A percentile compares a stretch with the other conserved stretches of the same genome.
Evolutionary conservation across 805 yeast genomes (phyloP).

Genomic region (Clavispora phyllophila): DNA sequence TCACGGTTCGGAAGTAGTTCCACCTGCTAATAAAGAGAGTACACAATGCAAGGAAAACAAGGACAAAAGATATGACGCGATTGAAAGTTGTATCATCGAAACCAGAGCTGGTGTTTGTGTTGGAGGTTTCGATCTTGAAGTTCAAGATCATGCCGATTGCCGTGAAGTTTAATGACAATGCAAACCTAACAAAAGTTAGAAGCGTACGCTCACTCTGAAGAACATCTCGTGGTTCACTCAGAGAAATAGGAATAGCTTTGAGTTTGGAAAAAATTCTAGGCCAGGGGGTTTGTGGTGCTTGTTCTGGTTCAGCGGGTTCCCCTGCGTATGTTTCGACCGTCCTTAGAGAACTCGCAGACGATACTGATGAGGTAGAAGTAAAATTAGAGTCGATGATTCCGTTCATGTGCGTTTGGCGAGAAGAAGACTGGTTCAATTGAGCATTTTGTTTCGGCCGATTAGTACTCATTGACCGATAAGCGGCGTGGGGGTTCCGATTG

Average conservation of each 20-base stretch:
- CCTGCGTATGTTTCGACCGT: neutral
- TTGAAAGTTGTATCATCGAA: slow-evolving; percentile 7
- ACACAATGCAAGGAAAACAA: slow-evolving; percentile 34
- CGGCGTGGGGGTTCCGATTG: too few species aligned
- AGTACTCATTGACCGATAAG: too few species aligned
- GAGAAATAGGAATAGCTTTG: slow-evolving; percentile 8
- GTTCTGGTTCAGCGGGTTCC: neutral
- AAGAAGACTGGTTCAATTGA: neutral
- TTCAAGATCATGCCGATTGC: slow-evolving; percentile 44
- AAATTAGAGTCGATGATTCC: neutral
- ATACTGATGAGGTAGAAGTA: neutral
- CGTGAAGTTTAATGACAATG: slow-evolving; percentile 41
- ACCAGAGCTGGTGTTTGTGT: neutral
- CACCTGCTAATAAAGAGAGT: slow-evolving; percentile 34
- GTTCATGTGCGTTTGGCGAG: neutral
- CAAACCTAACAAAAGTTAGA: slow-evolving; percentile 43
- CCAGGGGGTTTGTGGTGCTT: too few species aligned
- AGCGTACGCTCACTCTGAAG: slow-evolving; percentile 52
- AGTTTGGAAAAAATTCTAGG: slow-evolving; percentile 5
- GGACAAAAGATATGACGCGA: slow-evolving; percentile 26
- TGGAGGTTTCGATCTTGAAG: slow-evolving; percentile 37
- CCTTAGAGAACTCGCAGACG: neutral
- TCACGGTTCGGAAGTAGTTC: slow-evolving; percentile 41
- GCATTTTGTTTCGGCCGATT: neutral
- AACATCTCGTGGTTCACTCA: slow-evolving; percentile 48